phyloP scores from a whole-genome alignment of 2,329 filamentous ascomycete species.

The Colletotrichum filicis region DNA sequence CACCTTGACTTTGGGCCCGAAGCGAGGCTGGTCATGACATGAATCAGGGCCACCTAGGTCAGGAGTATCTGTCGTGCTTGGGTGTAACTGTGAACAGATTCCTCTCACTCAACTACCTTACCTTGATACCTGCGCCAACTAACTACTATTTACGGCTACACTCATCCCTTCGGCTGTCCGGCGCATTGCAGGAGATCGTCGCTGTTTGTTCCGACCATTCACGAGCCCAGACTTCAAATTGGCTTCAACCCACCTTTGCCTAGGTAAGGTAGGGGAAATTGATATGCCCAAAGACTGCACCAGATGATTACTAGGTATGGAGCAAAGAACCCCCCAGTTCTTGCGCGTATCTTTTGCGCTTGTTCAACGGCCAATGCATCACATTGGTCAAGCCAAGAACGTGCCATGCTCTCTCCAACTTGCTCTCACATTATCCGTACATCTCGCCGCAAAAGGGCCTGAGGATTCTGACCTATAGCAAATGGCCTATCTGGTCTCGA shows the following conservation, averaged over 20 bases:
- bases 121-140: too few species aligned
- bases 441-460: background rate
- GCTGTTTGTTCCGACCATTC: background rate
- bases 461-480: background rate
- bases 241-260: background rate
- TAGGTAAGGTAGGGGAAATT: background rate
- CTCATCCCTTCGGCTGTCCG: background rate
- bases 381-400: background rate
- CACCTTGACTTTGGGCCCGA: background rate
- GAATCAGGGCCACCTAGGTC: background rate
- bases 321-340: background rate
- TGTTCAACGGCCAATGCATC: background rate
- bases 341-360: background rate
- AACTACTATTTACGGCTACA: background rate
- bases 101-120: too few species aligned
- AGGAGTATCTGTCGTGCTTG: background rate
- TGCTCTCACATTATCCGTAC: background rate
- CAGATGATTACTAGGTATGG: background rate
- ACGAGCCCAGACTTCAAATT: background rate
- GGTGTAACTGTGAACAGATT: background rate
- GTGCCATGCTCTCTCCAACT: background rate
- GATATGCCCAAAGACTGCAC: background rate
- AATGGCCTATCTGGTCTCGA: background rate
- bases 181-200: background rate
- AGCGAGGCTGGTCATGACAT: background rate